These are phyloP conservation scores for Colletotrichum sp. DNA, from an alignment of 2,329 filamentous ascomycete genomes.

Conservation along the genomic window DNA sequence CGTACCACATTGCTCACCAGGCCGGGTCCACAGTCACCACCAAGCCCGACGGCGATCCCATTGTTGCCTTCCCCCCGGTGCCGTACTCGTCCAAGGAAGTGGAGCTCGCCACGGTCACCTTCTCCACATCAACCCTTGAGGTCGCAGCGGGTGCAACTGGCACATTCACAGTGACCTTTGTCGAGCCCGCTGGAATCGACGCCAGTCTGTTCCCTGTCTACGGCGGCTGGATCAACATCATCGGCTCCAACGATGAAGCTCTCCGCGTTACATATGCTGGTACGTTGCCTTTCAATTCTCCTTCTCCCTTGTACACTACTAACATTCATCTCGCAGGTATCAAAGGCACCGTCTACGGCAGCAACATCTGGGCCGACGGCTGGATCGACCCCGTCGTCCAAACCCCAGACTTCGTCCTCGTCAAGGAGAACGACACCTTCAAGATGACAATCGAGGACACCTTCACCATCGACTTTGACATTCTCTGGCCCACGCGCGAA, in stretches of 20 bases:
- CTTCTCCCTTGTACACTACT: background rate
- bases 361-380: conserved; percentile 30
- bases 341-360: conserved; percentile 35
- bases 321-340: conserved; percentile 10
- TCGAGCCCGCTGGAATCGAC: conserved; percentile 28
- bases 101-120: conserved; percentile 44
- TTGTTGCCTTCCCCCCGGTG: conserved; percentile 45
- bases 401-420: conserved; percentile 33
- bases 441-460: conserved; percentile 30
- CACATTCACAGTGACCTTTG: conserved; percentile 48
- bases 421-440: conserved; percentile 39
- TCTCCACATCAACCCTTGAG: conserved; percentile 47
- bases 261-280: conserved; percentile 27
- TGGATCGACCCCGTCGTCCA: conserved; percentile 27
- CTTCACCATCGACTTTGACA: conserved; percentile 14
- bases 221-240: conserved; percentile 27
- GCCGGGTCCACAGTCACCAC: conserved; percentile 59
- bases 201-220: conserved; percentile 26
- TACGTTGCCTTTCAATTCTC: rapidly evolving
- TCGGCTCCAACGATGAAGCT: conserved; percentile 26
- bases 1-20: conserved; percentile 56
- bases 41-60: conserved; percentile 33
- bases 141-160: conserved; percentile 44
- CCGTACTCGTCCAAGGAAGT: conserved; percentile 30
- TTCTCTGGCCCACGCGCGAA: conserved; percentile 46